These are phyloP conservation scores for Nicotiana benthamiana DNA, from an alignment of 257 asterid species.

Conservation along the genomic window DNA sequence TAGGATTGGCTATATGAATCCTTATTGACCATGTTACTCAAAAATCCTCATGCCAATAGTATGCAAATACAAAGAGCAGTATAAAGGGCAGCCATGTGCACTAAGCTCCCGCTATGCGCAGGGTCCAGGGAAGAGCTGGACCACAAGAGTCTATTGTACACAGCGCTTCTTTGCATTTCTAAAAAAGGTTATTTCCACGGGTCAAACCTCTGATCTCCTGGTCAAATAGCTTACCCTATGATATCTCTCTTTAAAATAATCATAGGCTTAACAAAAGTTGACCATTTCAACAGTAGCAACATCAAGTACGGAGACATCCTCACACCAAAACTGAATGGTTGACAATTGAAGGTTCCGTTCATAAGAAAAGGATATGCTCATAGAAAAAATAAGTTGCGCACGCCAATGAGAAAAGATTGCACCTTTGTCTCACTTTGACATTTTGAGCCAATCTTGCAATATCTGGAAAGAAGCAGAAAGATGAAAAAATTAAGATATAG, in stretches of 20 bases:
- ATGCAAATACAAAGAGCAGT: no score
- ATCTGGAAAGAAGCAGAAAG: slow-evolving; percentile 33
- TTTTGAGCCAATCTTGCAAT: slow-evolving; percentile 77
- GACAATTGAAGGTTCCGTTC: neutral
- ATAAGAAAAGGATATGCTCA: neutral
- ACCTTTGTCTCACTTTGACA: slow-evolving; percentile 96
- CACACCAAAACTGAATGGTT: neutral
- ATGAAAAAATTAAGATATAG: neutral
- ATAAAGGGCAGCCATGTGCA: no score
- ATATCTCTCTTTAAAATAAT: neutral
- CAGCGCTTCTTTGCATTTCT: no score
- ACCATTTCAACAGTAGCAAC: neutral
- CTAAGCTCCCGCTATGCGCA: no score
- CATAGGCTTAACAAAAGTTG: neutral
- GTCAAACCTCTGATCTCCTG: no score
- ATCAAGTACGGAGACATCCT: neutral
- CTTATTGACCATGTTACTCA: no score
- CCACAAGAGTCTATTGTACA: no score
- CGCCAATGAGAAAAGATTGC: neutral
- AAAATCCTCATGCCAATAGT: no score
- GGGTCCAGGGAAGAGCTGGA: no score
- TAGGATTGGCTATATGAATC: no score
- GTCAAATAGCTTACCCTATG: neutral
- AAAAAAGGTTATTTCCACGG: no score
- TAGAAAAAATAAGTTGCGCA: no score